Conservation (phyloP, 495 filamentous ascomycete genomes). For the Penicillium coprophilum region DNA sequence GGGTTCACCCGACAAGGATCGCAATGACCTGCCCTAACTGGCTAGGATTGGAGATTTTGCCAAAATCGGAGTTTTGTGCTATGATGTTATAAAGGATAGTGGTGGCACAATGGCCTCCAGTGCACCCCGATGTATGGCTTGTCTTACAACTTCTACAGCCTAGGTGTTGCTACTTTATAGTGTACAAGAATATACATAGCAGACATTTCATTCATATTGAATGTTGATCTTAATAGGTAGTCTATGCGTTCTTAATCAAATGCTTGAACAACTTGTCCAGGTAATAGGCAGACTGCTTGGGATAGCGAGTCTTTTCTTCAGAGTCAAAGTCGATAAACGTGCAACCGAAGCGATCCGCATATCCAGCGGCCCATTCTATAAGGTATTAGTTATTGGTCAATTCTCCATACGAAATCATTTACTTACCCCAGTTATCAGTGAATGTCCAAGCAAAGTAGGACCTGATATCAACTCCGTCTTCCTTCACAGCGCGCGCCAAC, state of each 20-base stretch:
- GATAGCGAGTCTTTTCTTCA: constrained; percentile 46
- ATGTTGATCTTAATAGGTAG: not conserved
- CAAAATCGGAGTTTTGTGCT: not conserved
- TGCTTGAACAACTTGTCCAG: constrained; percentile 42
- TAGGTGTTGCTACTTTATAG: too few relatives aligned
- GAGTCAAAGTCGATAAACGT: constrained; percentile 46
- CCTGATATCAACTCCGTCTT: constrained; percentile 46
- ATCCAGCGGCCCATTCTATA: constrained; percentile 51
- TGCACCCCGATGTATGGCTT: not conserved
- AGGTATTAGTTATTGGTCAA: constrained; percentile 5
- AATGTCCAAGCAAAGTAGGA: constrained; percentile 53
- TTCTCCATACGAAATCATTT: not conserved
- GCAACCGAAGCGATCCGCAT: constrained; percentile 46
- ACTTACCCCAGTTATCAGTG: constrained; percentile 45
- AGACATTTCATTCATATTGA: not conserved
- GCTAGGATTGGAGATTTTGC: constrained; percentile 5
- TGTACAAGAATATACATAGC: too few relatives aligned
- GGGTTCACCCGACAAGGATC: constrained; percentile 20
- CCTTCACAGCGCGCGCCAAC: constrained; percentile 42
- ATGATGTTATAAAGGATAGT: not conserved
- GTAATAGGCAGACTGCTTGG: constrained; percentile 47
- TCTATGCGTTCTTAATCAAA: constrained; percentile 31
- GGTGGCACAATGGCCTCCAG: not conserved
- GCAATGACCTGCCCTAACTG: constrained; percentile 20
- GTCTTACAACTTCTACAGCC: too few relatives aligned